phyloP scores from a whole-genome alignment of 2,329 filamentous ascomycete genomes.

The Teratosphaeria gauchensis region DNA sequence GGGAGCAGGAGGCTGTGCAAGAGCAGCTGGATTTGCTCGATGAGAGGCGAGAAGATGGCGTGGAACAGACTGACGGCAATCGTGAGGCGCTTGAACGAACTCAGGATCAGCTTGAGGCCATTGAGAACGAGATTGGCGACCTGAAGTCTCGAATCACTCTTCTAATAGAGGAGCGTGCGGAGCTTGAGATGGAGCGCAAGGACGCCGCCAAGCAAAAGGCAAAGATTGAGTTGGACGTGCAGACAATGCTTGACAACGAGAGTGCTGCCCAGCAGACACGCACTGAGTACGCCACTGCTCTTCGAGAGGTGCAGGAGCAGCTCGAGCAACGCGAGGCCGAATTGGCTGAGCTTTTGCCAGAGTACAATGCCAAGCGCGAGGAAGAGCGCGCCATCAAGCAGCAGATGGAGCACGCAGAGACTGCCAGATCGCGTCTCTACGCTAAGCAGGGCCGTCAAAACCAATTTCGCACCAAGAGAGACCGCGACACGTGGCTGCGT shows the following conservation, averaged over 20 bases:
- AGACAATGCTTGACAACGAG: conserved; percentile 73
- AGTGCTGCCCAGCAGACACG: conserved; percentile 65
- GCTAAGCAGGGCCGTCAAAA: conserved; percentile 85
- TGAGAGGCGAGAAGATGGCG: conserved; percentile 66
- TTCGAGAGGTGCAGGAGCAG: conserved; percentile 61
- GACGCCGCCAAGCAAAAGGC: conserved; percentile 71
- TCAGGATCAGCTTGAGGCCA: conserved; percentile 65
- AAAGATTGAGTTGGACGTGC: conserved; percentile 76
- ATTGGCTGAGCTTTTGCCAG: conserved; percentile 63
- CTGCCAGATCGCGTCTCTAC: conserved; percentile 66
- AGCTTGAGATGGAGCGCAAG: conserved; percentile 81
- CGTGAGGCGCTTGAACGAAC: conserved; percentile 60
- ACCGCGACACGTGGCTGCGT: conserved; percentile 75
- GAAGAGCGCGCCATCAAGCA: conserved; percentile 62
- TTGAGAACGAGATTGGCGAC: conserved; percentile 71
- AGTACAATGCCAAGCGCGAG: conserved; percentile 62
- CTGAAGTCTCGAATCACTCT: conserved; percentile 76
- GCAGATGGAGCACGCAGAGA: conserved; percentile 67
- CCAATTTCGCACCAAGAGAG: conserved; percentile 77
- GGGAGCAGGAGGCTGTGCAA: conserved; percentile 72
- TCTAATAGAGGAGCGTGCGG: conserved; percentile 70
- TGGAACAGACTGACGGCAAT: conserved; percentile 75
- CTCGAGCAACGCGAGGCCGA: conserved; percentile 70
- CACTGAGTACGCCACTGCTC: conserved; percentile 58
- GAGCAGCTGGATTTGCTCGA: conserved; percentile 75